Conservation (phyloP, 2,329 filamentous ascomycete species). For the Thelonectria discophora region DNA sequence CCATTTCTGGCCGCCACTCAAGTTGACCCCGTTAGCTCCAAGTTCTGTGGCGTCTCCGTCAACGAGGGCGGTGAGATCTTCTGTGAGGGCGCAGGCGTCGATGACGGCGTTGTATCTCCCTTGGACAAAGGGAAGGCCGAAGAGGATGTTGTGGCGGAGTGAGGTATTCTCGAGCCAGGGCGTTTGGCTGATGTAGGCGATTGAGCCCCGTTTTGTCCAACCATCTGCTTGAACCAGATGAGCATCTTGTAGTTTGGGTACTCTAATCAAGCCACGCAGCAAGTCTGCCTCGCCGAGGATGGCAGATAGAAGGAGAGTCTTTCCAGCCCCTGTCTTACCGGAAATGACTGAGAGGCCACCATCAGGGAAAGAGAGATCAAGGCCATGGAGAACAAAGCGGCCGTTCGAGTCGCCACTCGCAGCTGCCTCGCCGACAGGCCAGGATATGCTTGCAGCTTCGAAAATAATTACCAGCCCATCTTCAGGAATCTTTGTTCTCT, state of each 20-base stretch:
- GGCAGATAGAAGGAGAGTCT: constrained; percentile 75
- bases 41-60: constrained; percentile 83
- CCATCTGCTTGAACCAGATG: constrained; percentile 68
- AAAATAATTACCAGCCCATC: constrained; percentile 70
- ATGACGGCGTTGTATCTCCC: constrained; percentile 74
- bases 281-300: constrained; percentile 79
- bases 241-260: constrained; percentile 56
- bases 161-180: constrained; percentile 86
- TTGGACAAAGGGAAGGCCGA: constrained; percentile 74
- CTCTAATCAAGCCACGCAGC: constrained; percentile 66
- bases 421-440: constrained; percentile 68
- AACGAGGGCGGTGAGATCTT: constrained; percentile 76
- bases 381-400: constrained; percentile 69
- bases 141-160: constrained; percentile 79
- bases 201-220: constrained; percentile 72
- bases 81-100: constrained; percentile 74
- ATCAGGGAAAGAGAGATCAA: constrained; percentile 71
- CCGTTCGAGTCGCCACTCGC: constrained; percentile 56
- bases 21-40: constrained; percentile 82
- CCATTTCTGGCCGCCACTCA: constrained; percentile 86
- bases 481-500: constrained; percentile 64
- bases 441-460: constrained; percentile 72
- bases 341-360: constrained; percentile 78
- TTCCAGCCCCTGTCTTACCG: constrained; percentile 79
- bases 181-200: constrained; percentile 79